A percentile compares a stretch with the other conserved stretches of the same genome.
Conservation (phyloP, 208 protist genomes). For the Naegleria lovaniensis region DNA sequence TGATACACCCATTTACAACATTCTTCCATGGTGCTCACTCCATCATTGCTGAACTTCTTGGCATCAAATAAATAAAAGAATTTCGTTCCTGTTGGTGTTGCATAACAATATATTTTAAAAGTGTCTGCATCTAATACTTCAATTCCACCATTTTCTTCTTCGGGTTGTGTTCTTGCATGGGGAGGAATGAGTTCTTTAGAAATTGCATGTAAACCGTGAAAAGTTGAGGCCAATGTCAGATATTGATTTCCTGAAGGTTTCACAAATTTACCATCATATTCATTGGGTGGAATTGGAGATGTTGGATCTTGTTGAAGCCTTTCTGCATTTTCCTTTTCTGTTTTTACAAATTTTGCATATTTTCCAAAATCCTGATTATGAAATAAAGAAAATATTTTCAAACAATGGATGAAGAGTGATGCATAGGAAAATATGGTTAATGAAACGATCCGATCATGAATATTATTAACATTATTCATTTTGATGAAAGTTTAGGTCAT, state of each 20-base stretch:
- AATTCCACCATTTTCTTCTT: constrained; percentile 25
- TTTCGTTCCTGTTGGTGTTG: constrained; percentile 16
- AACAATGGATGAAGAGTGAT: too few species aligned
- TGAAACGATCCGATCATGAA: too few species aligned
- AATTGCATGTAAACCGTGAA: constrained; percentile 31
- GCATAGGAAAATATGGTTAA: too few species aligned
- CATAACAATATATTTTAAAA: constrained; percentile 5
- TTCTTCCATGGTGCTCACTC: not conserved
- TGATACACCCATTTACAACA: not conserved
- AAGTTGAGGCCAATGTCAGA: constrained; percentile 23
- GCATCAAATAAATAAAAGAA: constrained; percentile 28
- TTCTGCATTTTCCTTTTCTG: not conserved
- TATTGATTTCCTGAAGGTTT: constrained; percentile 22
- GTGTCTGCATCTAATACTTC: not conserved
- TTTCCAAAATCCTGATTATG: constrained; percentile 20
- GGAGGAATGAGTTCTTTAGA: constrained; percentile 20
- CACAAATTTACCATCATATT: not conserved
- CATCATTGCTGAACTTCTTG: not conserved
- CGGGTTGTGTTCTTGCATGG: not conserved
- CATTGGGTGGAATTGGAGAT: not conserved
- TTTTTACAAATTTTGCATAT: not conserved
- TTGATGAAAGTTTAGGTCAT: too few species aligned
- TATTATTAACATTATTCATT: too few species aligned
- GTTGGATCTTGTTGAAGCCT: not conserved
- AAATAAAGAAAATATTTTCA: too few species aligned